Percentiles rank a stretch among this genome's conserved stretches.
phyloP scores from a whole-genome alignment of 208 protist genomes.

The Leishmania lainsoni region DNA sequence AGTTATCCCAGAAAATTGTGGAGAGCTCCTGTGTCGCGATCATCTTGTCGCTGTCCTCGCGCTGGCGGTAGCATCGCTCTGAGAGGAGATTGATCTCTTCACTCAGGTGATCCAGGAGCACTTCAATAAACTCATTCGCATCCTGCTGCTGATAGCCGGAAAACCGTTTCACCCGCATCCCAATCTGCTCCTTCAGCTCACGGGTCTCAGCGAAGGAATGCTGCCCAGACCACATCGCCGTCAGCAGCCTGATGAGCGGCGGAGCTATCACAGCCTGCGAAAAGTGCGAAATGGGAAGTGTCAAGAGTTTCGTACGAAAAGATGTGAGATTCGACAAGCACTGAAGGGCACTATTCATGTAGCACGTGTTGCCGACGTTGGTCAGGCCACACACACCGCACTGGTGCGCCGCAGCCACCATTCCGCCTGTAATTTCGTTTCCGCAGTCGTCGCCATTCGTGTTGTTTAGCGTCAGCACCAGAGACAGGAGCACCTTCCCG shows the following conservation, averaged over 20 bases:
- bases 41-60: slow-evolving; percentile 63
- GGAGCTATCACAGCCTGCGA: slow-evolving; percentile 46
- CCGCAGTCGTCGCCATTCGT: slow-evolving; percentile 22
- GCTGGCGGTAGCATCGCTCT: slow-evolving; percentile 84
- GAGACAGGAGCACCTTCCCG: slow-evolving; percentile 23
- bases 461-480: slow-evolving; percentile 30
- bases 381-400: slow-evolving; percentile 77
- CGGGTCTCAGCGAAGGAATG: slow-evolving; percentile 46
- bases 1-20: slow-evolving; percentile 87
- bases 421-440: slow-evolving; percentile 31
- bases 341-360: slow-evolving; percentile 93
- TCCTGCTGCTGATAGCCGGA: slow-evolving; percentile 85
- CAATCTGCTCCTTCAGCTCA: slow-evolving; percentile 65
- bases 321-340: slow-evolving; percentile 78
- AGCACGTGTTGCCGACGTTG: slow-evolving; percentile 94
- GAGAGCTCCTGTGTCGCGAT: slow-evolving; percentile 75
- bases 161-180: slow-evolving; percentile 57
- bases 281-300: slow-evolving; percentile 63
- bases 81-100: slow-evolving; percentile 90
- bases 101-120: slow-evolving; percentile 87
- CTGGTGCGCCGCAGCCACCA: slow-evolving; percentile 29
- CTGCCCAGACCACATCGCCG: slow-evolving; percentile 64
- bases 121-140: slow-evolving; percentile 88
- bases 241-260: slow-evolving; percentile 51
- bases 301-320: slow-evolving; percentile 77